Evolutionary conservation across 805 yeast genomes (phyloP), one percentile per base, ranked within the genome.

Genomic region (Kuraishia borneana): DNA sequence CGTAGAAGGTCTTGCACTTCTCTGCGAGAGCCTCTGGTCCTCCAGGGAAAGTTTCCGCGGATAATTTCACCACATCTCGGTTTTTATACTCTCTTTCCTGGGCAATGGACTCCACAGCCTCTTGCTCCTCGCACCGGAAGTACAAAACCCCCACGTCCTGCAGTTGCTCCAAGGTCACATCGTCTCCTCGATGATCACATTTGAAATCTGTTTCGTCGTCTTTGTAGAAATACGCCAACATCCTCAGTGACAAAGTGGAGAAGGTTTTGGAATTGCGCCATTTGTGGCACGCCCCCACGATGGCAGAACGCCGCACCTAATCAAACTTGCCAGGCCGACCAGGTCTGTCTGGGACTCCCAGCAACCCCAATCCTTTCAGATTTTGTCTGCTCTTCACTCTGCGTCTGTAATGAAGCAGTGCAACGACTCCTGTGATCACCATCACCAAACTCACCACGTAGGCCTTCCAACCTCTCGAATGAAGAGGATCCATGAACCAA

Each of bases 81-180:
- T 87, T 87, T 53, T 73, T 78, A 62, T 92, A 89, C 20, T 67
- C 51, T 39, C 96, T 70, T 43, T 81, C 68, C 7, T 42, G 37
- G 8, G 96, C 95, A 18, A 92, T 47, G 10, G 46, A 51, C 46
- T 87, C 69, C 28, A 89, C 85, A 26, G 67, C 68, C 2, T 69
- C 71, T 2, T 58, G 62, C 1, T 68, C 55, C 16, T 63, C 63
- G 23, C 76, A 60, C 32, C 71, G 58, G 44, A 58, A 64, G 54
- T 83, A 81, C 18, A 76, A 51, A 3, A 85, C 94, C 0, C 95
- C 96, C 13, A 85, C 45, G 27, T 64, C 47, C 2, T 55, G 56
- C 30, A 88, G 61, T 28, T 69, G 59, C 10, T 65, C 72, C 5
- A 54, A 50, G 0, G 71, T 38, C 1, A 82, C 85, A 0, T 53